phyloP scores from a whole-genome alignment of 139 green algal genomes.

The Coccomyxa sp. region DNA sequence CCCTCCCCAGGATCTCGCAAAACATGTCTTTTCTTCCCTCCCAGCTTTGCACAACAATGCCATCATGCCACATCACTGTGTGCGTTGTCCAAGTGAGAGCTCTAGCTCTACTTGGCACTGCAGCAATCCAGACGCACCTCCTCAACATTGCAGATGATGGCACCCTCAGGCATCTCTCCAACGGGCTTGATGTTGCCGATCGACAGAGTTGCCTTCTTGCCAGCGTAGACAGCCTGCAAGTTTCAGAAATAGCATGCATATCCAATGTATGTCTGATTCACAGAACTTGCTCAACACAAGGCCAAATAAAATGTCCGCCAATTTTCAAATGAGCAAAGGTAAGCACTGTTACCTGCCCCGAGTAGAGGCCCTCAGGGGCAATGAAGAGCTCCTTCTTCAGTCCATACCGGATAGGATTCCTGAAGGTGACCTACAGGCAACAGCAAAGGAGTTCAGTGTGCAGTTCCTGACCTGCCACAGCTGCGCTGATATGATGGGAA shows the following conservation, averaged over 20 bases:
- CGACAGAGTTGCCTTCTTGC: constrained; percentile 91
- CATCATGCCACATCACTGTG: background rate
- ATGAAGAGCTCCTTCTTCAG: constrained; percentile 96
- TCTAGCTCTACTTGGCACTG: too few relatives aligned
- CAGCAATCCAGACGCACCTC: constrained; percentile 39
- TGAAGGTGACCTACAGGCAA: constrained; percentile 84
- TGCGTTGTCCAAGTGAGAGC: too few relatives aligned
- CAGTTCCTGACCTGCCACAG: background rate
- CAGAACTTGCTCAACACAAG: background rate
- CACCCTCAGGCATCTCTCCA: constrained; percentile 96
- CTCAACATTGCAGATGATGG: constrained; percentile 99
- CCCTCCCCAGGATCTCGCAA: too few relatives aligned
- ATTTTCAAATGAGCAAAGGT: too few relatives aligned
- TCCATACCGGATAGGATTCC: constrained; percentile 88
- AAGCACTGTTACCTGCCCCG: constrained; percentile 69
- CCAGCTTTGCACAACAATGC: background rate
- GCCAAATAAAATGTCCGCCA: background rate
- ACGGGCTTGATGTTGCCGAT: constrained; percentile 98
- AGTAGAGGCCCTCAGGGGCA: constrained; percentile 95
- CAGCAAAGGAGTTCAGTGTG: background rate
- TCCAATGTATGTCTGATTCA: background rate
- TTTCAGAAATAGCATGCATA: background rate
- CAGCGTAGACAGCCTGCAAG: constrained; percentile 92
- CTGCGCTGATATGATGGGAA: background rate
- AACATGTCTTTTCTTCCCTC: too few relatives aligned